Evolutionary conservation across 495 filamentous ascomycete genomes (phyloP), one percentile per base, ranked within the genome.

Genomic region (Neurospora sp.): DNA sequence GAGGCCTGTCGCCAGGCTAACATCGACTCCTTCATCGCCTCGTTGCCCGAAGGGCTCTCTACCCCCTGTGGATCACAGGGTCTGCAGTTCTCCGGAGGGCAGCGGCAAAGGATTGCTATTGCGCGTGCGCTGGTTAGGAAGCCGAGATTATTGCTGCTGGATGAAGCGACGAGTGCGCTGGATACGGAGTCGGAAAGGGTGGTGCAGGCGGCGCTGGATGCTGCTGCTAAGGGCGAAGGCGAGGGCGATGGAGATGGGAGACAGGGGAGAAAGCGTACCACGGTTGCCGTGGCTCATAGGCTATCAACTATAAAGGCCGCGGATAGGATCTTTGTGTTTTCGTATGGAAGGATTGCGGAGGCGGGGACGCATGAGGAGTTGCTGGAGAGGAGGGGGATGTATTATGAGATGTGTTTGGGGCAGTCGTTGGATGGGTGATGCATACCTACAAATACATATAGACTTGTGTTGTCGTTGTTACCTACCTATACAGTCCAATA

Each of bases 141-240:
- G 42, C 92, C 93, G 3, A 82, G 85, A 46, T 79, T 95, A 14
- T 79, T 96, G 70, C 82, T 96, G 27, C 84, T 96, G 0, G 93
- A 96, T 78, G 93, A 96, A 79, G 91, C 92, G 1, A 94, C 93
- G 1, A 89, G 86, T 62, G 89, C 89, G 18, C 82, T 94, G n/a
- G 93, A 96, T 74, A 88, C 90, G 3, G 88, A 93, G 81, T 89
- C 87, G 5, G 92, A 96, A 82, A 85, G 86, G 75, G 81, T 91
- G 54, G 85, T 96, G 37, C 91, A 94, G 81, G 85, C 85, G 35
- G 91, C 90, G 1, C 83, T 94, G 39, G 89, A 90, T 59, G 83
- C 85, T 46, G 88, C 89, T 5, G 85, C 87, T 5, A 83, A 83
- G 70, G 85, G 83, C 18, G 79, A 83, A 12, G 74, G 77, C 39